These are phyloP conservation scores for Candida sanyaensis DNA, from an alignment of 1,139 yeast species.

Conservation along the genomic window DNA sequence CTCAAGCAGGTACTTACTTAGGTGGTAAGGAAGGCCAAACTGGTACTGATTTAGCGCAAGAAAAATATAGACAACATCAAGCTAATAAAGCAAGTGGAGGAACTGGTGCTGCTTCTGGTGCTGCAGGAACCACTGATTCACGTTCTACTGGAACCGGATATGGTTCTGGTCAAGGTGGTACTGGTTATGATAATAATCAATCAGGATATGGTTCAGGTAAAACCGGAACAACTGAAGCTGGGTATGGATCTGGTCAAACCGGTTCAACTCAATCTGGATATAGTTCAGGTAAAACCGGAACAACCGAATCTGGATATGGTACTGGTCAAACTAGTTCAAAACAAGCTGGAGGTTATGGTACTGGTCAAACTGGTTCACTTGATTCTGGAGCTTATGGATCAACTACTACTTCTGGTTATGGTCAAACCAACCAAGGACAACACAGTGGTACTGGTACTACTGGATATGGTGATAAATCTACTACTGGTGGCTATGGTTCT, in stretches of 20 bases:
- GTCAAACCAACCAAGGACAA: background rate
- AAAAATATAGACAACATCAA: constrained; percentile 11
- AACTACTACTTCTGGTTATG: background rate
- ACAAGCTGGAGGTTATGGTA: background rate
- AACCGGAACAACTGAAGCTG: constrained; percentile 1
- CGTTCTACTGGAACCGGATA: constrained; percentile 8
- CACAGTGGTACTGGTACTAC: constrained; percentile 1
- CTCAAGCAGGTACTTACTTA: constrained; percentile 13
- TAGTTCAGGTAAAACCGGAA: too few species aligned
- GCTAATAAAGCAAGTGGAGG: background rate
- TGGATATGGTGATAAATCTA: constrained; percentile 9
- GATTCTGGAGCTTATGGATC: constrained; percentile 1
- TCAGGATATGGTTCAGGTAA: constrained; percentile 5
- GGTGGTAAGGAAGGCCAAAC: constrained; percentile 15
- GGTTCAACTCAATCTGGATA: constrained; percentile 4
- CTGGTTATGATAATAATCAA: background rate
- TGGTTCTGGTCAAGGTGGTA: constrained; percentile 5
- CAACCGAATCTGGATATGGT: too few species aligned
- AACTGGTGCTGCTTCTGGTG: background rate
- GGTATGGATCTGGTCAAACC: background rate
- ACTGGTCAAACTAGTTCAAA: background rate
- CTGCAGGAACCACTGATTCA: constrained; percentile 3
- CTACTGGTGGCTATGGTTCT: constrained; percentile 4
- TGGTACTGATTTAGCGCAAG: constrained; percentile 15
- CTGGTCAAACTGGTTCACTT: background rate